These are phyloP conservation scores for Clonostachys rosea DNA, from an alignment of 2,329 filamentous ascomycete genomes.

Conservation along the genomic window DNA sequence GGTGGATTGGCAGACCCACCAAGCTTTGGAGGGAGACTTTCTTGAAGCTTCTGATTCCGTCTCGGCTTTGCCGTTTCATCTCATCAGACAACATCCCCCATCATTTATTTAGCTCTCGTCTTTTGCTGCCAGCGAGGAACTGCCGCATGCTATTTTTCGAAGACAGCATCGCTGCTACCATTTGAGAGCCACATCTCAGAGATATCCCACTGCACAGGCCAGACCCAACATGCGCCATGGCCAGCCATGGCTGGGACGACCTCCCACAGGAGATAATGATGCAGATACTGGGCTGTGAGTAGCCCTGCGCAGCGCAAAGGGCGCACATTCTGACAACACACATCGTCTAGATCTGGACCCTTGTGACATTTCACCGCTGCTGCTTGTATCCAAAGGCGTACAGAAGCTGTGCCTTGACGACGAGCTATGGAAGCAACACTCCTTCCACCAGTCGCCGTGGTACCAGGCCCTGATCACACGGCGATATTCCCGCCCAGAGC, in stretches of 20 bases:
- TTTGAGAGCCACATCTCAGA: no score
- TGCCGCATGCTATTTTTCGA: no score
- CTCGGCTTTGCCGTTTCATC: not conserved
- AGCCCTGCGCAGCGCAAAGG: conserved; percentile 7
- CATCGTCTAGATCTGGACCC: conserved; percentile 25
- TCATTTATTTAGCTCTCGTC: not conserved
- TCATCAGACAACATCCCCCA: not conserved
- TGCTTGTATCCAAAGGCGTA: conserved; percentile 64
- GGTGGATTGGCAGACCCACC: no score
- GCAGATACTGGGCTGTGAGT: conserved; percentile 56
- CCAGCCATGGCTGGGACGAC: conserved; percentile 28
- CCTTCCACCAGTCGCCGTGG: conserved; percentile 66
- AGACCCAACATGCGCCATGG: conserved; percentile 3
- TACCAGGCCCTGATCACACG: conserved; percentile 52
- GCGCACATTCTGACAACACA: conserved; percentile 8
- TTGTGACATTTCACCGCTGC: conserved; percentile 52
- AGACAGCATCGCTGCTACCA: no score
- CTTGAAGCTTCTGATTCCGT: not conserved
- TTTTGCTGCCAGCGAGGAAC: no score
- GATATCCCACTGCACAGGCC: not conserved
- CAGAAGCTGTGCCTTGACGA: conserved; percentile 67
- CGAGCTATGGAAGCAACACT: conserved; percentile 70
- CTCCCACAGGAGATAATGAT: conserved; percentile 62
- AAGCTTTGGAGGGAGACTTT: not conserved
- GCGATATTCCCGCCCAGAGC: conserved; percentile 18